Evolutionary conservation across 2,329 filamentous ascomycete species (phyloP), one percentile per base, ranked within the genome.

Genomic region (Hypoxylon sp.): DNA sequence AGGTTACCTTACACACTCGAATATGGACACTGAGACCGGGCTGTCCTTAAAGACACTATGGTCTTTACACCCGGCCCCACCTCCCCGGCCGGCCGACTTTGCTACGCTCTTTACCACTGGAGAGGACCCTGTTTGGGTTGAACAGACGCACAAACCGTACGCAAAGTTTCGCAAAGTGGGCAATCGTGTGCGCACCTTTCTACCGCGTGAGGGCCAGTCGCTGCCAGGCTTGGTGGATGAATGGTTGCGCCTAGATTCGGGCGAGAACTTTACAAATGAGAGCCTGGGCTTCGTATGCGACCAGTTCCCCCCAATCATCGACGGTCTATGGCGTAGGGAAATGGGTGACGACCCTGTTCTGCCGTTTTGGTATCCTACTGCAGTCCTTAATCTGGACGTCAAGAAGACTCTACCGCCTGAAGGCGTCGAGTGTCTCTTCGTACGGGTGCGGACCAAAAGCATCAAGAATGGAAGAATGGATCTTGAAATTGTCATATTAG

Each of bases 1-100:
- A 36, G 86, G 83, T 12, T 90, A 91, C 75, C 81, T 90, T 65
- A 91, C 88, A 5, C 84, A 91, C 66, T 84, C 84, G 20, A 89
- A 92, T 67, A 82, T 91, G 45, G 71, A 77, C 1, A 81, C 81
- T 1, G 89, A 92, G 73, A 76, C 79, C 3, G 90, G 90, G 7
- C 6, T 85, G 84, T 68, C 74, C 6, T 54, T 76, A 20, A 52
- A 79, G 14, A 90, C 88, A 0, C 75, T 79, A 16, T 91, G 87
- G 79, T 74, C 77, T 4, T 77, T 88, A 5, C 53, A 73, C 20
- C 79, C 79, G 8, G 61, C 73, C 22, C 73, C 78, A 1, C 68
- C 70, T 5, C 72, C 76, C 11, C 53, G 32, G 20, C 65, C 65
- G 8, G 49, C 44, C 1, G 69, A 75, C 57, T 70, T 75, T 20